Base-by-base conservation (phyloP, 768 basidiomycete genomes). In the Mycena indigotica region DNA sequence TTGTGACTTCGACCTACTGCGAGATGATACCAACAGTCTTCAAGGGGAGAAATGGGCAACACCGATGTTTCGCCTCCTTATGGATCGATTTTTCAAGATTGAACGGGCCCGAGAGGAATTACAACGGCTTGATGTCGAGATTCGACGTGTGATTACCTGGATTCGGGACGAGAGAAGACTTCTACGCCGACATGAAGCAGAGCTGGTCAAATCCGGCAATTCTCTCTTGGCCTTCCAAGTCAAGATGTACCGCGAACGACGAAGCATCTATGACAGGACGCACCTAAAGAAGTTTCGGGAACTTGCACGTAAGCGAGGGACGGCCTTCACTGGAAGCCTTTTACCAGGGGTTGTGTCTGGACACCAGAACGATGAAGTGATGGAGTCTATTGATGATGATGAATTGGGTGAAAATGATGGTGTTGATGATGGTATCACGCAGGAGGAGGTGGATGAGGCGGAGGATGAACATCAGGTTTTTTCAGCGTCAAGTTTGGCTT, bases 1-100 rank as follows among this genome's bases (percentile, higher is more conserved):
- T 2, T 56, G 57, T 2, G 64, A 68, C 66, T n/a, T 68, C 35
- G 64, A 68, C 58, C 25, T 66, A 21, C 59, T 65, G 4, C 58
- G 58, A 3, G 64, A 62, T 16, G 41, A 45, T 8, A 45, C 41
- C 6, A 21, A 45, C 21, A n/a, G 16, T 21, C 12, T 45, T 21
- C 16, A 12, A 8, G 8, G 8, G 16, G 41, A 10, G 8, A 45
- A 10, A 21, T 45, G 41, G 41, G 41, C 41, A 10, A 45, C 16
- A 8, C 41, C 41, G 10, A 45, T 23, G 10, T 45, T 45, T 45
- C 41, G 41, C 24, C 41, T 45, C 21, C 19, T 45, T 8, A 45
- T 45, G 41, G 41, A 45, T 21, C 41, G 41, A 8, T 45, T n/a
- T 23, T 45, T 45, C 41, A 45, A 45, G 21, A 45, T 45, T 21